Percentiles rank a stretch among this genome's conserved stretches.
phyloP scores from a whole-genome alignment of 1,284 basidiomycete genomes.

The Gyrodon tennesseensis region DNA sequence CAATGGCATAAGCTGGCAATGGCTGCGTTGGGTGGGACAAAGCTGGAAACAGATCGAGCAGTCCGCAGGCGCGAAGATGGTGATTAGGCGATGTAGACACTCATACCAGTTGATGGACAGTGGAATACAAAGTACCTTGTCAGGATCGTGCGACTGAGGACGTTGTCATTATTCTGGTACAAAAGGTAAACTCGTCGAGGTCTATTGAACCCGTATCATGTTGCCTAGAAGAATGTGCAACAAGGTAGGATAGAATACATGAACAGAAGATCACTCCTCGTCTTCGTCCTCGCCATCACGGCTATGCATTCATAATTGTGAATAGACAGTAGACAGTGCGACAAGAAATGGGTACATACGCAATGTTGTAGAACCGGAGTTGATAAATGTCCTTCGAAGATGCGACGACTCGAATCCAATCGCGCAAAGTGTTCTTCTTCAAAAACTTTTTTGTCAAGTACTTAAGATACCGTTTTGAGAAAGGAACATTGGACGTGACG shows the following conservation, averaged over 20 bases:
- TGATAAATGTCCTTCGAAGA: slow-evolving; percentile 88
- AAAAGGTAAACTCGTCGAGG: not conserved
- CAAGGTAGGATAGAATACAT: slow-evolving; percentile 17
- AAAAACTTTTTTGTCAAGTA: slow-evolving; percentile 97
- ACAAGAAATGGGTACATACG: slow-evolving; percentile 55
- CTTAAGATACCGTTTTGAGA: slow-evolving; percentile 93
- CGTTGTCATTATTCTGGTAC: not conserved
- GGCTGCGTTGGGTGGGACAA: slow-evolving; percentile 58
- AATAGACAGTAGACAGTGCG: slow-evolving; percentile 12
- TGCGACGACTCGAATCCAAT: slow-evolving; percentile 90
- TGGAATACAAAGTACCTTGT: slow-evolving; percentile 6
- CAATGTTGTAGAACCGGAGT: slow-evolving; percentile 93
- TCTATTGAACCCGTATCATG: slow-evolving; percentile 16
- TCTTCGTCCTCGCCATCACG: slow-evolving; percentile 57
- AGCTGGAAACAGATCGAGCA: slow-evolving; percentile 36
- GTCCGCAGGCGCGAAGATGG: slow-evolving; percentile 18
- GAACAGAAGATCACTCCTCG: slow-evolving; percentile 47
- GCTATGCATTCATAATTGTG: slow-evolving; percentile 26
- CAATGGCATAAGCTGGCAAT: slow-evolving; percentile 73
- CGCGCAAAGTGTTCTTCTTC: slow-evolving; percentile 84
- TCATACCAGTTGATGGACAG: slow-evolving; percentile 1
- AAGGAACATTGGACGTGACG: slow-evolving; percentile 77
- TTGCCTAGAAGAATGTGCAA: slow-evolving; percentile 6
- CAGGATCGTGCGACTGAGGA: not conserved
- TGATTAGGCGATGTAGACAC: slow-evolving; percentile 25